Base-by-base conservation (phyloP, 805 yeast genomes). In the Ogataea neopini region DNA sequence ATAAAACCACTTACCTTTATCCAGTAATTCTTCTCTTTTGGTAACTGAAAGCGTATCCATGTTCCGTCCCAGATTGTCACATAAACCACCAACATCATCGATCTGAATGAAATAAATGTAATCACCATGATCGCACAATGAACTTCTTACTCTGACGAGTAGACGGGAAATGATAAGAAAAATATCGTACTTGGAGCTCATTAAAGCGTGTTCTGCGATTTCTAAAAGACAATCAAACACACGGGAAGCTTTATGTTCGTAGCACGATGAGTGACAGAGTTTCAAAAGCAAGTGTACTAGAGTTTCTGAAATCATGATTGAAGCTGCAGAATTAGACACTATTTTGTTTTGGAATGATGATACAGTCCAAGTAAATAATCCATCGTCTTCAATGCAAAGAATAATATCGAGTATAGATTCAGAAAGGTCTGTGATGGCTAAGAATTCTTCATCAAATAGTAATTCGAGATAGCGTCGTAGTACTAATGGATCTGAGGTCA, bases 61-160 rank as follows among this genome's bases (percentile, higher is more conserved):
- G 49, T 79, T 78, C 58, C 88, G 70, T 4, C 76, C 74, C 44
- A 85, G 72, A 0, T 81, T 75, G 2, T 82, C 76, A 8, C 88
- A 78, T 14, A 86, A 63, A 0, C 88, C 89, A 35, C 79, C 84
- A 71, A 84, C 79, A 59, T 86, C 88, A 1, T 64, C 60, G 3
- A 86, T 84, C 6, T 72, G 67, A 2, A 79, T 64, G 36, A 85
- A 66, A 57, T 72, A 79, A 1, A 85, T 63, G 29, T 62, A 64
- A 5, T 71, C 69, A 3, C 72, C 73, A n/a, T 15, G 42, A 26
- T 26, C 42, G 33, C 9, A 18, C 19, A 32, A 39, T 3, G 48
- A 10, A 19, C 52, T 45, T 44, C 92, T 70, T 1, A 84, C 67
- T 50, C 89, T 69, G 15, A 78, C 67, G 45, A 86, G 64, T 13